A percentile compares a stretch with the other conserved stretches of the same genome.
Conservation (phyloP, 2,329 filamentous ascomycete genomes). For the Zymoseptoria passerinii region DNA sequence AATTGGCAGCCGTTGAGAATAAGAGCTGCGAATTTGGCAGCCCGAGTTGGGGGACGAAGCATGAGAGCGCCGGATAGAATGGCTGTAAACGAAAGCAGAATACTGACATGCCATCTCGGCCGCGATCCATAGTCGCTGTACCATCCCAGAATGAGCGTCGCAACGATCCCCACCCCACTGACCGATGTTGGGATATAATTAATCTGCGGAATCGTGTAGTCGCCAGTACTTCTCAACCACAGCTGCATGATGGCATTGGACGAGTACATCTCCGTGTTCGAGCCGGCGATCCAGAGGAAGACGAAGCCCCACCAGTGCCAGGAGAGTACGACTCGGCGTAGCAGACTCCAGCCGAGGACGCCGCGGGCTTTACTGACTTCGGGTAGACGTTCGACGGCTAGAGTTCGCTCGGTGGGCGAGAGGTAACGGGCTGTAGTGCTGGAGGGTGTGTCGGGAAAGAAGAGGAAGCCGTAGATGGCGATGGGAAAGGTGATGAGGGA, state of each 20-base stretch:
- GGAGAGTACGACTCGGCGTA: slow-evolving; percentile 17
- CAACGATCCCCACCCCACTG: slow-evolving; percentile 20
- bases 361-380: slow-evolving; percentile 18
- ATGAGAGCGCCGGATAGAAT: slow-evolving; percentile 20
- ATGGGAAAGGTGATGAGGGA: slow-evolving; percentile 50
- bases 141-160: slow-evolving; percentile 21
- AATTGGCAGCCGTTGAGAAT: slow-evolving; percentile 22
- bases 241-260: slow-evolving; percentile 24
- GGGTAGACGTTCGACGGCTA: slow-evolving; percentile 19
- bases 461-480: slow-evolving; percentile 46
- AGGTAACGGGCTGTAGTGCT: slow-evolving; percentile 44
- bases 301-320: slow-evolving; percentile 26
- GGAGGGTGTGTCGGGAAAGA: slow-evolving; percentile 46
- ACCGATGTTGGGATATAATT: slow-evolving; percentile 23
- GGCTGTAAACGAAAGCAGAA: slow-evolving; percentile 22
- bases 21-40: slow-evolving; percentile 20
- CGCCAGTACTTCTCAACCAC: slow-evolving; percentile 16
- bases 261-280: slow-evolving; percentile 23
- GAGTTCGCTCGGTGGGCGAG: slow-evolving; percentile 11
- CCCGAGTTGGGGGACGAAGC: slow-evolving; percentile 15
- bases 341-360: slow-evolving; percentile 17
- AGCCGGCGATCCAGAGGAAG: slow-evolving; percentile 21
- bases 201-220: slow-evolving; percentile 17
- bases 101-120: slow-evolving; percentile 20
- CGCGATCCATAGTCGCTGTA: slow-evolving; percentile 20